Evolutionary conservation across 2,329 filamentous ascomycete genomes (phyloP).

Genomic region (Nigrospora osmanthi): DNA sequence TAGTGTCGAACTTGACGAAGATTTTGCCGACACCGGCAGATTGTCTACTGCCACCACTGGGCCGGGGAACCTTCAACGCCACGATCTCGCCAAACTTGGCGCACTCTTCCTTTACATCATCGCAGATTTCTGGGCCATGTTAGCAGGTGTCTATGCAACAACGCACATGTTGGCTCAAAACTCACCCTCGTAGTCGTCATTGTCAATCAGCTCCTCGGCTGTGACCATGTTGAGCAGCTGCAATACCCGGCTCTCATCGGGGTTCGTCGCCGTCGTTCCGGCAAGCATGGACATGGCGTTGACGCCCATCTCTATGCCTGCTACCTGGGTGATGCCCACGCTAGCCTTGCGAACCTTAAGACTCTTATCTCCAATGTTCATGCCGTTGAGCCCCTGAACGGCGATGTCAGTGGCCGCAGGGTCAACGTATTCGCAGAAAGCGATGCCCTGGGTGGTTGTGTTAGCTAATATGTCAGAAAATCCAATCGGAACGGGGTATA

Average conservation of each 20-base stretch:
- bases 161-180: background rate
- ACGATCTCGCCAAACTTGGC: slow-evolving; percentile 78
- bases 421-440: slow-evolving; percentile 92
- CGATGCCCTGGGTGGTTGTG: slow-evolving; percentile 62
- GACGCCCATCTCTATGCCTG: slow-evolving; percentile 89
- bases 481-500: slow-evolving; percentile 8
- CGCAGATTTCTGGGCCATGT: slow-evolving; percentile 70
- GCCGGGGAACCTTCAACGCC: slow-evolving; percentile 89
- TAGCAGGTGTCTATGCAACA: background rate
- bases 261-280: slow-evolving; percentile 71
- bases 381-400: slow-evolving; percentile 83
- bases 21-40: slow-evolving; percentile 94
- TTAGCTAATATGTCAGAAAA: background rate
- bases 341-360: slow-evolving; percentile 85
- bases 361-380: slow-evolving; percentile 82
- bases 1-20: slow-evolving; percentile 82
- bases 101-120: slow-evolving; percentile 91
- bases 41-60: slow-evolving; percentile 73
- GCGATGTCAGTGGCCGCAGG: slow-evolving; percentile 72
- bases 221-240: slow-evolving; percentile 99
- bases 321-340: slow-evolving; percentile 86
- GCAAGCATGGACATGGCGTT: slow-evolving; percentile 98
- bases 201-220: slow-evolving; percentile 85
- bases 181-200: slow-evolving; percentile 89
- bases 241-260: slow-evolving; percentile 75